These are phyloP conservation scores for Suillus occidentalis DNA, from an alignment of 768 basidiomycete genomes.

Conservation along the genomic window DNA sequence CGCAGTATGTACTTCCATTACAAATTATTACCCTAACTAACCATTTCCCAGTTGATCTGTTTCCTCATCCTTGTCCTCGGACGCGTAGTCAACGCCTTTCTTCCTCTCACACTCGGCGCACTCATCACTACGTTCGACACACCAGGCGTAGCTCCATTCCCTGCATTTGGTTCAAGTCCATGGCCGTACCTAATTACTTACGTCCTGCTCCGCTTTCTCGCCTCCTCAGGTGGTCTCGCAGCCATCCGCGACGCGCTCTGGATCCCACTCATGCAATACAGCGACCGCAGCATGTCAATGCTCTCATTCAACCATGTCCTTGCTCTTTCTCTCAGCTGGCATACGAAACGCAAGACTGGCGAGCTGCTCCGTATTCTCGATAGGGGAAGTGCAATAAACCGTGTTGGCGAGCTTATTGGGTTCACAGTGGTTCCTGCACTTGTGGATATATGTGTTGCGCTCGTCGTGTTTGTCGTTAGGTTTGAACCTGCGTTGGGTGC, in stretches of 20 bases:
- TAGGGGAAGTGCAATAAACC: slow-evolving; percentile 85
- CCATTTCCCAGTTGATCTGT: slow-evolving; percentile 52
- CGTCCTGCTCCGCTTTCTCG: slow-evolving; percentile 67
- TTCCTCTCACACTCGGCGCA: slow-evolving; percentile 70
- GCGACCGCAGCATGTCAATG: slow-evolving; percentile 57
- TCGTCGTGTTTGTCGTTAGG: slow-evolving; percentile 58
- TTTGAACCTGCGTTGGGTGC: slow-evolving; percentile 69
- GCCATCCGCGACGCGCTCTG: slow-evolving; percentile 73
- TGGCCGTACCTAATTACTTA: slow-evolving; percentile 75
- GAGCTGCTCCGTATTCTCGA: slow-evolving; percentile 59
- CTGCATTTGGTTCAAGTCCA: slow-evolving; percentile 41
- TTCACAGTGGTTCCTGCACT: slow-evolving; percentile 85
- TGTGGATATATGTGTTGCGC: slow-evolving; percentile 73
- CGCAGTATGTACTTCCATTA: slow-evolving; percentile 40
- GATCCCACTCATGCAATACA: slow-evolving; percentile 89
- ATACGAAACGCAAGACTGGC: slow-evolving; percentile 80
- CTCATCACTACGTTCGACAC: slow-evolving; percentile 23
- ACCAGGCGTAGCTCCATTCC: slow-evolving; percentile 13
- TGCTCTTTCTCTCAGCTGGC: slow-evolving; percentile 83
- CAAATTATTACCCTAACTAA: slow-evolving; percentile 20
- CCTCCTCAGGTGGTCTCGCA: slow-evolving; percentile 73
- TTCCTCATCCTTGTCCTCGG: slow-evolving; percentile 68
- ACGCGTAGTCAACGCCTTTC: slow-evolving; percentile 70
- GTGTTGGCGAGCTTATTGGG: slow-evolving; percentile 74
- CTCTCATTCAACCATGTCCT: slow-evolving; percentile 86